Evolutionary conservation across 305 asterid genomes (phyloP).

Genomic region (Lippia alba): DNA sequence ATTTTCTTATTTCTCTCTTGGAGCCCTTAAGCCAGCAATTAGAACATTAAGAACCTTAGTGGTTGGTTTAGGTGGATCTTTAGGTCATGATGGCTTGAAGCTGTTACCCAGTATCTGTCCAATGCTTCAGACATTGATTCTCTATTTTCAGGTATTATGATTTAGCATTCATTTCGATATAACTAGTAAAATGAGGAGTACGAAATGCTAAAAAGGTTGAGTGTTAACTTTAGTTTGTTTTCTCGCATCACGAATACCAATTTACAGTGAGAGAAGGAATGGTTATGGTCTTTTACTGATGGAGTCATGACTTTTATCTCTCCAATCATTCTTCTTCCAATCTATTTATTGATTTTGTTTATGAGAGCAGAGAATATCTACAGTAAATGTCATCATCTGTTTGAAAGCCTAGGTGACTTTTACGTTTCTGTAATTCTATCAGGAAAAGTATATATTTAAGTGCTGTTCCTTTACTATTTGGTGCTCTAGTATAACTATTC

Average conservation of each 20-base stretch:
- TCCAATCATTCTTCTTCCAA: background rate
- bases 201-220: slow-evolving; percentile 16
- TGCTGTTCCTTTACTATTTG: slow-evolving; percentile 1
- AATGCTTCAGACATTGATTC: slow-evolving; percentile 69
- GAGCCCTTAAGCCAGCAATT: slow-evolving; percentile 68
- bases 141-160: slow-evolving; percentile 78
- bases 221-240: slow-evolving; percentile 20
- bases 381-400: slow-evolving; percentile 14
- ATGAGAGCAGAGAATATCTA: slow-evolving; percentile 4
- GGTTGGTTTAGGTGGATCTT: slow-evolving; percentile 87
- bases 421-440: background rate
- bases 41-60: slow-evolving; percentile 55
- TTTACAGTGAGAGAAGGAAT: slow-evolving; percentile 2
- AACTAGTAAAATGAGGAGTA: slow-evolving; percentile 24
- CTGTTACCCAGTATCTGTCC: slow-evolving; percentile 72
- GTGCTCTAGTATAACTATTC: slow-evolving; percentile 8
- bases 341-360: background rate
- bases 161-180: slow-evolving; percentile 17
- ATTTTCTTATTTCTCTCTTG: slow-evolving; percentile 64
- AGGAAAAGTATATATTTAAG: background rate
- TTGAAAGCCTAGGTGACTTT: slow-evolving; percentile 6
- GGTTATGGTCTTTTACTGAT: slow-evolving; percentile 5
- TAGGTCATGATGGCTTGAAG: slow-evolving; percentile 75
- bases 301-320: slow-evolving; percentile 17
- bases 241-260: background rate